Evolutionary conservation across 805 yeast genomes (phyloP), one percentile per base, ranked within the genome.

Genomic region (Wickerhamiella domercqiae): DNA sequence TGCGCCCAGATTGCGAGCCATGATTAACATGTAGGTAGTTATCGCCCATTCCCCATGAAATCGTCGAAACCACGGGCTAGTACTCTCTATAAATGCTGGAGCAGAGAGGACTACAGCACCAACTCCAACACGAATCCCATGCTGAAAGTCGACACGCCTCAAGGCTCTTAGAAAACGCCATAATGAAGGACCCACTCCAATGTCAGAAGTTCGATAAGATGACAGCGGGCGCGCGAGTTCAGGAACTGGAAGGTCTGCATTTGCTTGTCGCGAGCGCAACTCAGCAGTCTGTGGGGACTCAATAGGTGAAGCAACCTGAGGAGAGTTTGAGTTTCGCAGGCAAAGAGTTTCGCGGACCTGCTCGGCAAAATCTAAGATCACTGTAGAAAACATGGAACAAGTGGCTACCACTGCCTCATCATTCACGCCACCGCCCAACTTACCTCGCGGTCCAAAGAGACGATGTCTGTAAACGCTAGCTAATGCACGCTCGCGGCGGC

Each of bases 21-120:
- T 80, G 62, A 81, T 78, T 39, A 81, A 76, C 47, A 81, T 74
- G 47, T 73, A 81, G 0, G 84, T 75, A n/a, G 78, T 79, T 28
- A 81, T 57, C 0, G 83, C 75, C 94, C 94, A 81, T 53, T 81
- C 94, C 13, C 78, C 77, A 45, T 86, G 59, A 83, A 82, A 79
- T 30, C 62, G 65, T 34, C 60, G 66, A 48, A 80, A 82, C 1
- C 52, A 43, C 4, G 62, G 61, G 36, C 74, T 62, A 0, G 83
- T 71, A 9, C 53, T 50, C 2, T 75, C 74, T 20, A 70, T 50
- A 47, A 73, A 80, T 2, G 93, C 93, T 39, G 82, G 73, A 0
- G 70, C 46, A 0, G 84, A 73, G 21, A 81, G 57, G 4, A 68
- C 59, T 38, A 77, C 63, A 0, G 87, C 78, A 1, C 94, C 94